Base-by-base conservation (phyloP, 371 early-diverging fungal species). In the Thermomucor indicae-seudaticae region DNA sequence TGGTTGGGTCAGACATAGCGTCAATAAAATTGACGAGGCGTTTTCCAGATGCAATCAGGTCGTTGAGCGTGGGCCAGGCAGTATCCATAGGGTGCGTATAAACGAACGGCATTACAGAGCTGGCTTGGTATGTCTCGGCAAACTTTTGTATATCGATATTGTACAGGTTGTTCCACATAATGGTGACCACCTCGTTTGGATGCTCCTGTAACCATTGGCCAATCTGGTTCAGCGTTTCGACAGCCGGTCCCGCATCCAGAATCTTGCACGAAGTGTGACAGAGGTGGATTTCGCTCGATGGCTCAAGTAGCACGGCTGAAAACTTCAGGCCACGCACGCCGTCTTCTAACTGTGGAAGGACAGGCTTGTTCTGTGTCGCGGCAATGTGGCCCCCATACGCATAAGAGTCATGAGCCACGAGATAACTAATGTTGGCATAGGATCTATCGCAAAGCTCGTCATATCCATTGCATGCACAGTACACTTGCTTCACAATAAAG, bases 381-480 rank as follows among this genome's bases (percentile, higher is more conserved):
- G 84, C 86, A 28, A 71, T 32, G 31, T 64, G 68, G 0, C 56
- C 37, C 6, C 58, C 60, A n/a, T 57, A 40, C 24, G 90, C 86
- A 60, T 78, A 90, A 0, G 90, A 75, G 50, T 90, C 88, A 61
- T 90, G 89, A 7, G 89, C 85, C 3, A 82, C 70, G 2, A 81
- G 59, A 37, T 71, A 83, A 1, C 82, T 71, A n/a, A 90, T 72
- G 22, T 79, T 47, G 57, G 62, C 62, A 53, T 83, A 88, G 2
- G 60, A 34, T 35, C 58, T 64, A 45, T 63, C 49, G 52, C 90
- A 90, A 14, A 88, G 70, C 23, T 62, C 65, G 1, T 61, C 43
- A 44, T 85, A 76, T 3, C 90, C 90, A 58, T 90, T 90, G 58
- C 90, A 90, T 32, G 32, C n/a, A n/a, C n/a, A n/a, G n/a, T n/a